phyloP scores from a whole-genome alignment of 1,284 basidiomycete species.

The Ceraceosorus bombacis region DNA sequence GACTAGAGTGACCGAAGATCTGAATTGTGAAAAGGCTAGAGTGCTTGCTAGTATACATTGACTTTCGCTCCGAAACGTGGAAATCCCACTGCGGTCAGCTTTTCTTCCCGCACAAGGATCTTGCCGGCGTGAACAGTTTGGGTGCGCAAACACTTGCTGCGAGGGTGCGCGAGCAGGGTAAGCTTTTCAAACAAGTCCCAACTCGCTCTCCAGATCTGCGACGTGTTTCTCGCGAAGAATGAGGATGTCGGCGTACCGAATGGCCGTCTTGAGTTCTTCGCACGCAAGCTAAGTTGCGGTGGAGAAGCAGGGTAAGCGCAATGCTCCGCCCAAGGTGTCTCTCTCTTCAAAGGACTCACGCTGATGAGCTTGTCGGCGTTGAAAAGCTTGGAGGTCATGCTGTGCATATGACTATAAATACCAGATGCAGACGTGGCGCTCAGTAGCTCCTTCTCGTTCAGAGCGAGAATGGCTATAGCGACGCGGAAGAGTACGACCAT shows the following conservation, averaged over 20 bases:
- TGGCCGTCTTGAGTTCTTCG: conserved; percentile 60
- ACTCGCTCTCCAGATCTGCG: conserved; percentile 11
- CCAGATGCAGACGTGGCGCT: conserved; percentile 72
- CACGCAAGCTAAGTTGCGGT: conserved; percentile 29
- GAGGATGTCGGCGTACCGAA: conserved; percentile 64
- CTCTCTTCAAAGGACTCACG: conserved; percentile 18
- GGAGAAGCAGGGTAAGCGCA: neutral
- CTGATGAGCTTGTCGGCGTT: conserved; percentile 79
- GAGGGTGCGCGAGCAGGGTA: too few relatives aligned
- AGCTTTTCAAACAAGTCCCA: conserved; percentile 1
- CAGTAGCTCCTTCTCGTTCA: conserved; percentile 73
- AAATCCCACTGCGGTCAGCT: too few relatives aligned
- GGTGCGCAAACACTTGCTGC: too few relatives aligned
- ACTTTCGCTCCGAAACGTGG: too few relatives aligned
- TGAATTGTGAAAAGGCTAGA: too few relatives aligned
- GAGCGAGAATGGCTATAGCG: conserved; percentile 74
- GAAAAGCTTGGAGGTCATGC: conserved; percentile 83
- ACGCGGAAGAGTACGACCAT: conserved; percentile 77
- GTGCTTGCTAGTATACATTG: too few relatives aligned
- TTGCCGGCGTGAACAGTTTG: too few relatives aligned
- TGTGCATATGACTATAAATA: conserved; percentile 76
- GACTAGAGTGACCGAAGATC: too few relatives aligned
- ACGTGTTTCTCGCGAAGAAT: conserved; percentile 59
- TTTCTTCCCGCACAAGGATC: too few relatives aligned
- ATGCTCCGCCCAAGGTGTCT: too few relatives aligned